A percentile compares a stretch with the other conserved stretches of the same genome.
Evolutionary conservation across 208 protist genomes (phyloP).

Genomic region (Wallacemonas collosoma): DNA sequence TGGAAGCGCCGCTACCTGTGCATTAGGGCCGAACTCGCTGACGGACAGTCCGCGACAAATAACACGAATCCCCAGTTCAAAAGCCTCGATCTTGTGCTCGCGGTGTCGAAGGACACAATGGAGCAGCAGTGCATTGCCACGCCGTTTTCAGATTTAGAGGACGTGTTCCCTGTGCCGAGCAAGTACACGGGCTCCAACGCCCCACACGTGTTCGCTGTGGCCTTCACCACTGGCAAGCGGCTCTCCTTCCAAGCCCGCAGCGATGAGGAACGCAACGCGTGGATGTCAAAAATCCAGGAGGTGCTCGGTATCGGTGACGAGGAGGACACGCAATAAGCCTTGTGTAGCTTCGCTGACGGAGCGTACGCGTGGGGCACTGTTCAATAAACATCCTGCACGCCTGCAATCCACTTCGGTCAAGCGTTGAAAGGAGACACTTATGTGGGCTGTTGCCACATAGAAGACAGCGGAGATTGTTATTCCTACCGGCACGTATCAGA

Average conservation of each 20-base stretch:
- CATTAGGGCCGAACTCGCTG: constrained; percentile 63
- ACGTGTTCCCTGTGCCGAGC: constrained; percentile 74
- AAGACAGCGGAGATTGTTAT: too few species aligned
- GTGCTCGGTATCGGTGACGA: constrained; percentile 76
- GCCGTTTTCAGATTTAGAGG: constrained; percentile 71
- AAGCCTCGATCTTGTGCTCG: constrained; percentile 65
- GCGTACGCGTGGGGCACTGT: too few species aligned
- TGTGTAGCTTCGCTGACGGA: too few species aligned
- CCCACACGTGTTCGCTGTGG: constrained; percentile 73
- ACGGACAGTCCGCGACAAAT: constrained; percentile 44
- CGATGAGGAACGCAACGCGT: constrained; percentile 60
- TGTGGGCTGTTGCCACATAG: too few species aligned
- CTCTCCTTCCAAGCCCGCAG: constrained; percentile 72
- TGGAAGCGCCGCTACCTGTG: constrained; percentile 82
- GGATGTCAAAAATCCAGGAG: constrained; percentile 87
- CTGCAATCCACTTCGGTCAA: too few species aligned
- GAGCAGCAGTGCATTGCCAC: constrained; percentile 80
- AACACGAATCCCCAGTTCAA: constrained; percentile 68
- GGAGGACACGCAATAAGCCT: constrained; percentile 30
- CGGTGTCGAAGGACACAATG: constrained; percentile 78
- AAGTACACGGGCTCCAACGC: constrained; percentile 79
- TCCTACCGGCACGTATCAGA: too few species aligned
- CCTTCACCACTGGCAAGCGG: constrained; percentile 76
- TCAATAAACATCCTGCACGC: too few species aligned
- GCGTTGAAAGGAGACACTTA: too few species aligned